Percentiles rank a stretch among this genome's conserved stretches.
These are phyloP conservation scores for Leucosporidium scottii DNA, from an alignment of 768 basidiomycete genomes.

Conservation along the genomic window DNA sequence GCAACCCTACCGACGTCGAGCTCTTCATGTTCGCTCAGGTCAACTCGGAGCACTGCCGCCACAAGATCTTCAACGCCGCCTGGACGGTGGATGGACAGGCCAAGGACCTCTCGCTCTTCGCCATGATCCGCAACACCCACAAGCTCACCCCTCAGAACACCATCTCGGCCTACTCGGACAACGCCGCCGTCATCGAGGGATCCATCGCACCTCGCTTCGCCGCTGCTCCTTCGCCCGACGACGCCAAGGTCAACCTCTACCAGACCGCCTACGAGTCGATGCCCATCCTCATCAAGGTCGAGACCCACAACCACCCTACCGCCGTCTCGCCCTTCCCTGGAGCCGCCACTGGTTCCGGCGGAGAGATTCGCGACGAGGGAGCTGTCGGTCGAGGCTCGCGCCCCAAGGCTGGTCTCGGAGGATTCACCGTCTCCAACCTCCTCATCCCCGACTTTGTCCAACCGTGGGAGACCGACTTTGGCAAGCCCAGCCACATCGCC, in stretches of 20 bases:
- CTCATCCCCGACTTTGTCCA: conserved; percentile 83
- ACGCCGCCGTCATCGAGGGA: conserved; percentile 88
- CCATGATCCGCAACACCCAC: conserved; percentile 97
- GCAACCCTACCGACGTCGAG: conserved; percentile 93
- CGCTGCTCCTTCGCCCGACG: conserved; percentile 35
- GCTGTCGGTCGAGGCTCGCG: conserved; percentile 90
- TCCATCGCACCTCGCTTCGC: conserved; percentile 67
- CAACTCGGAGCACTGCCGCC: conserved; percentile 98
- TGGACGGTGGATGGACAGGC: conserved; percentile 77
- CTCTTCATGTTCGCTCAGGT: conserved; percentile 99
- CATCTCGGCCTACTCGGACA: conserved; percentile 95
- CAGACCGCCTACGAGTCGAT: conserved; percentile 58
- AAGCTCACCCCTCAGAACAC: conserved; percentile 65
- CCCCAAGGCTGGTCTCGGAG: conserved; percentile 88
- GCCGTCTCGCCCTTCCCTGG: conserved; percentile 97
- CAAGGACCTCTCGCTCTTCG: conserved; percentile 70
- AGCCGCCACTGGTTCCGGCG: conserved; percentile 97
- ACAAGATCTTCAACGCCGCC: conserved; percentile 98
- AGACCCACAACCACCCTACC: conserved; percentile 98
- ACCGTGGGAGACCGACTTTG: conserved; percentile 94
- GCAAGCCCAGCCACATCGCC: conserved; percentile 81
- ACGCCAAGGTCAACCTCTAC: conserved; percentile 48
- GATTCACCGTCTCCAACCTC: conserved; percentile 89
- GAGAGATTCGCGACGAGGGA: conserved; percentile 97
- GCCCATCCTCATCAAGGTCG: conserved; percentile 91